Percentiles rank a stretch among this genome's conserved stretches.
Conservation (phyloP, 805 yeast genomes). For the Vanderwaltozyma verrucispora region DNA sequence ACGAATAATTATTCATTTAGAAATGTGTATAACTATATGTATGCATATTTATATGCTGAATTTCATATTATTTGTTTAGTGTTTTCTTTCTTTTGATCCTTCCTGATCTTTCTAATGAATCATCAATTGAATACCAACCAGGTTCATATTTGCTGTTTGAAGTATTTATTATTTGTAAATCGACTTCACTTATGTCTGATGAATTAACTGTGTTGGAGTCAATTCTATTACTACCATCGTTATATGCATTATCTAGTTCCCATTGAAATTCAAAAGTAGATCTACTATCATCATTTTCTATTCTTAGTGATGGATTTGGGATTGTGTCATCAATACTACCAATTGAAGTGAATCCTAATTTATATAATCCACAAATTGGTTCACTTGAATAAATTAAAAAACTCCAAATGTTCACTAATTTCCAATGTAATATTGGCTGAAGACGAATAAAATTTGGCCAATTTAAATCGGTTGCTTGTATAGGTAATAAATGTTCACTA, state of each 20-base stretch:
- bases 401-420: slow-evolving; percentile 74
- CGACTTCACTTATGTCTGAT: slow-evolving; percentile 5
- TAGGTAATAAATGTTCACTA: slow-evolving; percentile 45
- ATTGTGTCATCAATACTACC: slow-evolving; percentile 70
- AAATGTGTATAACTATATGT: no score
- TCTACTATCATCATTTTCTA: no score
- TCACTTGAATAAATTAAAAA: slow-evolving; percentile 52
- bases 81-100: slow-evolving; percentile 10
- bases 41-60: no score
- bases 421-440: slow-evolving; percentile 88
- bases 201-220: slow-evolving; percentile 3
- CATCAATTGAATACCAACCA: slow-evolving; percentile 28
- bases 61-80: no score
- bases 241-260: slow-evolving; percentile 19
- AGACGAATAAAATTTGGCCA: slow-evolving; percentile 86
- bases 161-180: slow-evolving; percentile 3
- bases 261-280: slow-evolving; percentile 16
- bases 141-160: slow-evolving; percentile 12
- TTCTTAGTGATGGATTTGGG: slow-evolving; percentile 52
- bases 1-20: no score
- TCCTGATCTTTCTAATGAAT: slow-evolving; percentile 26
- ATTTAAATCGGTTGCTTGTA: slow-evolving; percentile 73
- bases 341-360: slow-evolving; percentile 76
- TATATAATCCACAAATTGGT: slow-evolving; percentile 69
- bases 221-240: background rate